Evolutionary conservation across 108 stramenopile genomes (phyloP).

Genomic region (Ochromonas danica): DNA sequence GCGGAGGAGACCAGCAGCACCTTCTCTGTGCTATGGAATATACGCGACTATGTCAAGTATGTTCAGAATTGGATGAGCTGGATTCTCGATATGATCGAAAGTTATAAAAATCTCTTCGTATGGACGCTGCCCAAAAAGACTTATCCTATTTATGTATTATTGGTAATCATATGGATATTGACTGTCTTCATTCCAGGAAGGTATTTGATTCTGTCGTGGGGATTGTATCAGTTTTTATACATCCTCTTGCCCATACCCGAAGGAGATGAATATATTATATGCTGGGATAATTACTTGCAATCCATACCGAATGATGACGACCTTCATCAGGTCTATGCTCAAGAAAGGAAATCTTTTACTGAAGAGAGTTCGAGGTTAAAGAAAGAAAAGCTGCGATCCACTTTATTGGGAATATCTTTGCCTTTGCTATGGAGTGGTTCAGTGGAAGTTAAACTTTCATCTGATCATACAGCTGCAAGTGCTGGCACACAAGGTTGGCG

Average conservation of each 20-base stretch:
- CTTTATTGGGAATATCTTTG: background rate
- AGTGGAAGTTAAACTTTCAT: background rate
- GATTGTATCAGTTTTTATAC: background rate
- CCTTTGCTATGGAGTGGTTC: background rate
- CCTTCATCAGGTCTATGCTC: background rate
- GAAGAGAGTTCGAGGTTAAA: background rate
- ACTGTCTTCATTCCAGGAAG: background rate
- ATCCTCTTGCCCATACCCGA: background rate
- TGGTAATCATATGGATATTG: background rate
- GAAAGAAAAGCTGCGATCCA: background rate
- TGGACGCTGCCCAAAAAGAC: background rate
- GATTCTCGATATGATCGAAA: background rate
- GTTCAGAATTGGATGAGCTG: background rate
- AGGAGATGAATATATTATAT: background rate
- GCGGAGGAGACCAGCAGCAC: no score
- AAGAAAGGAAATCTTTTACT: background rate
- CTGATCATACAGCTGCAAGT: background rate
- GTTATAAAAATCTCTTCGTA: background rate
- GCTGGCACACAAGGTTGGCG: background rate
- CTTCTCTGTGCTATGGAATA: background rate
- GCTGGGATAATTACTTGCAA: background rate
- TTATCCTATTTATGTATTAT: background rate
- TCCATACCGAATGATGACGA: background rate
- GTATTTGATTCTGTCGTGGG: background rate
- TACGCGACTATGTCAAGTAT: background rate